phyloP scores from a whole-genome alignment of 2,329 filamentous ascomycete genomes.

The Talaromyces atroroseus region DNA sequence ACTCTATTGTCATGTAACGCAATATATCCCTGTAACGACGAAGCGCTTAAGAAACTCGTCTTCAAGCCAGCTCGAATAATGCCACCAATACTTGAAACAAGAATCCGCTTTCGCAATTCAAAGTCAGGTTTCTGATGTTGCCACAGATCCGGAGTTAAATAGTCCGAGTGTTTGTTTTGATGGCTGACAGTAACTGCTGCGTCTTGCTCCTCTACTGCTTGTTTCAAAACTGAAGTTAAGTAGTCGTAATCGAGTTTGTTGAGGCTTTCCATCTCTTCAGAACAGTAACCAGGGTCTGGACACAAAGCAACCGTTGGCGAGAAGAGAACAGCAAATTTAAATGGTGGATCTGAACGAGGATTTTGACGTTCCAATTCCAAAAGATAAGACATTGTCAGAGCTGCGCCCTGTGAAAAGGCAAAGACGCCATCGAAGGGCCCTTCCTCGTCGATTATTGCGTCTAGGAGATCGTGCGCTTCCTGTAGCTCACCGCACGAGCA shows the following conservation, averaged over 20 bases:
- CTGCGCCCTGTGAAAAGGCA: constrained; percentile 19
- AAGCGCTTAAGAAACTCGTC: background rate
- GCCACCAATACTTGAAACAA: background rate
- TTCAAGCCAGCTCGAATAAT: background rate
- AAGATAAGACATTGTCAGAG: constrained; percentile 15
- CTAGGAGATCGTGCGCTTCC: constrained; percentile 12
- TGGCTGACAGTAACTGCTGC: background rate
- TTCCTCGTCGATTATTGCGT: constrained; percentile 16
- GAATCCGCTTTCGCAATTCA: background rate
- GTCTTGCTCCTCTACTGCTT: too few species aligned
- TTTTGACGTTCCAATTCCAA: constrained; percentile 9
- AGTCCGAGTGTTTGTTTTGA: background rate
- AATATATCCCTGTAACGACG: background rate
- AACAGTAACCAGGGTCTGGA: background rate
- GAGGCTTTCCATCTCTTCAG: background rate
- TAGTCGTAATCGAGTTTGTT: background rate
- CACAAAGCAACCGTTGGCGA: background rate
- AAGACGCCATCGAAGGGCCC: constrained; percentile 21
- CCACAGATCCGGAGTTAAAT: background rate
- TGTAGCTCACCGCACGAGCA: background rate
- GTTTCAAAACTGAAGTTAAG: background rate
- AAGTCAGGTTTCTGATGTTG: background rate
- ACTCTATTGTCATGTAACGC: background rate
- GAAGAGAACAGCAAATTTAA: constrained; percentile 19
- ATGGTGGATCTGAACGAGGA: constrained; percentile 9